Evolutionary conservation across 805 yeast species (phyloP).

Genomic region (Barnettozyma sucrosica): DNA sequence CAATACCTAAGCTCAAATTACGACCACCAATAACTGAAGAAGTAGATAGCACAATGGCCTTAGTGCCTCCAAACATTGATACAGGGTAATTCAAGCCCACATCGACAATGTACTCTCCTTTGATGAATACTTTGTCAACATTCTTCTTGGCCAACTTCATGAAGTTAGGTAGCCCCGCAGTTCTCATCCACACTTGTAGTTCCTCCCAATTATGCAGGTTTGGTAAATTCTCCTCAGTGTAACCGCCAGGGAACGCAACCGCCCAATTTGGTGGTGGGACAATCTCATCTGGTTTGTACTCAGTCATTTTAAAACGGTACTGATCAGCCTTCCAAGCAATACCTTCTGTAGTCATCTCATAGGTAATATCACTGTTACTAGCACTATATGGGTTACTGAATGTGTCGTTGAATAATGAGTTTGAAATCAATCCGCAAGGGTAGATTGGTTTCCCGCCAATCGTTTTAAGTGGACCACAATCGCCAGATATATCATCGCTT

Average conservation of each 20-base stretch:
- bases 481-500: conserved; percentile 40
- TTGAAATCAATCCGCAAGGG: conserved; percentile 95
- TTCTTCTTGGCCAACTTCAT: conserved; percentile 73
- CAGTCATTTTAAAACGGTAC: conserved; percentile 64
- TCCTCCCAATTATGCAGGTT: conserved; percentile 72
- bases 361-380: conserved; percentile 7
- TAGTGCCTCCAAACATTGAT: conserved; percentile 79
- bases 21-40: conserved; percentile 84
- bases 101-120: conserved; percentile 66
- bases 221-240: conserved; percentile 76
- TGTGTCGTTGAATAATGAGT: conserved; percentile 87
- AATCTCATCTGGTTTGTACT: conserved; percentile 59
- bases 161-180: conserved; percentile 89
- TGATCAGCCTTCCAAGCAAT: conserved; percentile 87
- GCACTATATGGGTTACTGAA: conserved; percentile 44
- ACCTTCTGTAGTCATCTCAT: conserved; percentile 36
- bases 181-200: conserved; percentile 96
- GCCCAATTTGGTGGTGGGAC: conserved; percentile 96
- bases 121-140: conserved; percentile 44
- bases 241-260: conserved; percentile 75
- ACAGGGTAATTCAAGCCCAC: conserved; percentile 81
- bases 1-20: conserved; percentile 76
- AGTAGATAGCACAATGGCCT: conserved; percentile 75
- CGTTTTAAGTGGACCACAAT: conserved; percentile 60
- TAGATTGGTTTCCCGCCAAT: conserved; percentile 59